Base-by-base conservation (phyloP, 129 eudicot species). In the Flaveria ramosissima region DNA sequence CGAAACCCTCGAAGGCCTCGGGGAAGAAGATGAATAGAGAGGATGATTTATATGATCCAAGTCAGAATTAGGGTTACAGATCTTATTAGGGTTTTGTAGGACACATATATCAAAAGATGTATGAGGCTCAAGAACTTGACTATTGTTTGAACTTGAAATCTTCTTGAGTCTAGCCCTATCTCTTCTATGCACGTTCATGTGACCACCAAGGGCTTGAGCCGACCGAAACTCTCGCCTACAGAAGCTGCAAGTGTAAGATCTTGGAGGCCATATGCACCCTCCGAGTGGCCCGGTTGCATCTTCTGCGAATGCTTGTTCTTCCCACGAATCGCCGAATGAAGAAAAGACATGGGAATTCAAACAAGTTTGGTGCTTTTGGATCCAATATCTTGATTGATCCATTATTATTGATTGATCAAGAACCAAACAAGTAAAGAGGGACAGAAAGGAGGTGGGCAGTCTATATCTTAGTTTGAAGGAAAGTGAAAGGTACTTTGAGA, bases 201-300 rank as follows among this genome's bases (percentile, higher is more conserved):
- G 97, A 68, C 97, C 97, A 10, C 94, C 96, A 24, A 90, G 85
- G 36, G 96, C 96, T 88, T 93, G 98, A 64, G 98, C 98, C 51
- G 98, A 93, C 79, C 91, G 74, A 45, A 93, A 93, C 52, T 93
- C 98, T 60, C 96, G 82, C 46, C 92, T 86, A 68, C 98, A 93
- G 59, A 93, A 93, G 75, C 84, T 90, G 39, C 98, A 93, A 76
- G 95, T 73, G 73, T 93, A 93, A 86, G 98, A 93, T 86, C 98
- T 88, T 47, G 98, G 98, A 21, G 98, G 98, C 98, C 98, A 93
- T 73, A 88, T 81, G 63, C 92, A 90, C 7, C 96, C 98, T 53
- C 98, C 98, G 16, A 85, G 92, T 9, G 84, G 80, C 13, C 96
- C 95, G 2, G 96, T 88, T 50, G 98, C 89, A 62, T 93, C 98